phyloP scores from a whole-genome alignment of 1,284 basidiomycete species.

The Sporisorium reilianum region DNA sequence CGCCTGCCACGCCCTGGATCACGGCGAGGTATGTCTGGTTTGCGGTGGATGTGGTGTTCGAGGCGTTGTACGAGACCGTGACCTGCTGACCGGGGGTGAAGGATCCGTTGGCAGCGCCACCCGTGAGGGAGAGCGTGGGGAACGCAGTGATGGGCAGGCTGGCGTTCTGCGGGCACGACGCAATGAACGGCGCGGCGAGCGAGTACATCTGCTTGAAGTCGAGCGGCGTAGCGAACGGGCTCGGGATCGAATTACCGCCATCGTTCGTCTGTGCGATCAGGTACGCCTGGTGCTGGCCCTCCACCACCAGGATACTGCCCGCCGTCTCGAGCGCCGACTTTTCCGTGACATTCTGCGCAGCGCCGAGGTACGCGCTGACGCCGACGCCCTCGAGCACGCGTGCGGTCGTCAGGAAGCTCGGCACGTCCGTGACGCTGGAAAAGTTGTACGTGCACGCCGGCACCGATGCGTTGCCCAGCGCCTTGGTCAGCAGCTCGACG shows the following conservation, averaged over 20 bases:
- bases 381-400: slow-evolving; percentile 55
- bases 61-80: slow-evolving; percentile 28
- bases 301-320: slow-evolving; percentile 71
- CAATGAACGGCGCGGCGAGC: slow-evolving; percentile 61
- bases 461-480: slow-evolving; percentile 38
- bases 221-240: slow-evolving; percentile 51
- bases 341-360: slow-evolving; percentile 49
- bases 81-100: slow-evolving; percentile 51
- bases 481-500: slow-evolving; percentile 33
- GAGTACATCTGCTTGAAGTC: slow-evolving; percentile 62
- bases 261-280: slow-evolving; percentile 67
- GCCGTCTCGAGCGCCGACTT: slow-evolving; percentile 45
- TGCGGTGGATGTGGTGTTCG: slow-evolving; percentile 10
- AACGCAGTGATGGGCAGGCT: slow-evolving; percentile 42
- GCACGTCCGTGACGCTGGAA: slow-evolving; percentile 32
- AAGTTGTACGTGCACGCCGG: slow-evolving; percentile 53
- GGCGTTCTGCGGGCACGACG: slow-evolving; percentile 37
- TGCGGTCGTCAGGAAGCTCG: slow-evolving; percentile 52
- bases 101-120: slow-evolving; percentile 25
- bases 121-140: slow-evolving; percentile 25
- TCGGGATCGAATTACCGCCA: slow-evolving; percentile 38
- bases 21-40: slow-evolving; percentile 39
- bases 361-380: slow-evolving; percentile 39
- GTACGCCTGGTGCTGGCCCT: slow-evolving; percentile 72
- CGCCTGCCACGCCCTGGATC: slow-evolving; percentile 35